These are phyloP conservation scores for Metarhizium rileyi DNA, from an alignment of 2,329 filamentous ascomycete species.

Conservation along the genomic window DNA sequence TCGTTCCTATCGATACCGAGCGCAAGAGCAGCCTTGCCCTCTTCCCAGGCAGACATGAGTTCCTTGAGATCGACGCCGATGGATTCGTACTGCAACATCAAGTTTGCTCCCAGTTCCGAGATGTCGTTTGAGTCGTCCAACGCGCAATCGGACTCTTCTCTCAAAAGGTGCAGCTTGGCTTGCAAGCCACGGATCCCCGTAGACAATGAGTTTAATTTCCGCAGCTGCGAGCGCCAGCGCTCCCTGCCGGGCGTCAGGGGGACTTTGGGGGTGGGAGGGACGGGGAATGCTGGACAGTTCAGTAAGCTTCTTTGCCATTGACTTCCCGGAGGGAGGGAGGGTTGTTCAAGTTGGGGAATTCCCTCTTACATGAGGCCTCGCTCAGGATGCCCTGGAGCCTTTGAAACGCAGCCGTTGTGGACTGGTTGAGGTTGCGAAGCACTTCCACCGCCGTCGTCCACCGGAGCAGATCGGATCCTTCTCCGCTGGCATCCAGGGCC, in stretches of 20 bases:
- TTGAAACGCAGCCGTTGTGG: slow-evolving; percentile 52
- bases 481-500: slow-evolving; percentile 73
- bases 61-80: slow-evolving; percentile 80
- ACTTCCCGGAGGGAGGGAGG: background rate
- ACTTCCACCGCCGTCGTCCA: slow-evolving; percentile 73
- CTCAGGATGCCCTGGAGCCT: slow-evolving; percentile 60
- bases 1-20: slow-evolving; percentile 75
- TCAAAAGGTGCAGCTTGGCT: slow-evolving; percentile 84
- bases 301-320: background rate
- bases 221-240: slow-evolving; percentile 74
- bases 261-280: slow-evolving; percentile 46
- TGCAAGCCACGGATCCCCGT: slow-evolving; percentile 86
- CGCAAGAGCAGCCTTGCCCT: slow-evolving; percentile 73
- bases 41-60: slow-evolving; percentile 76
- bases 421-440: slow-evolving; percentile 54
- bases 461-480: slow-evolving; percentile 63
- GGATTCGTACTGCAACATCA: slow-evolving; percentile 88
- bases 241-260: slow-evolving; percentile 67
- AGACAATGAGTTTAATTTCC: slow-evolving; percentile 79
- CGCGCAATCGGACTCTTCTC: slow-evolving; percentile 77
- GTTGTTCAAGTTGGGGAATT: no score
- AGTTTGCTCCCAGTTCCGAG: slow-evolving; percentile 64
- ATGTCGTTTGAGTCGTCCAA: slow-evolving; percentile 65
- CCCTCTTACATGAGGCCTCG: slow-evolving; percentile 65
- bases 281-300: slow-evolving; percentile 36